Evolutionary conservation across 257 asterid species (phyloP).

Genomic region (Orobanche coerulescens): DNA sequence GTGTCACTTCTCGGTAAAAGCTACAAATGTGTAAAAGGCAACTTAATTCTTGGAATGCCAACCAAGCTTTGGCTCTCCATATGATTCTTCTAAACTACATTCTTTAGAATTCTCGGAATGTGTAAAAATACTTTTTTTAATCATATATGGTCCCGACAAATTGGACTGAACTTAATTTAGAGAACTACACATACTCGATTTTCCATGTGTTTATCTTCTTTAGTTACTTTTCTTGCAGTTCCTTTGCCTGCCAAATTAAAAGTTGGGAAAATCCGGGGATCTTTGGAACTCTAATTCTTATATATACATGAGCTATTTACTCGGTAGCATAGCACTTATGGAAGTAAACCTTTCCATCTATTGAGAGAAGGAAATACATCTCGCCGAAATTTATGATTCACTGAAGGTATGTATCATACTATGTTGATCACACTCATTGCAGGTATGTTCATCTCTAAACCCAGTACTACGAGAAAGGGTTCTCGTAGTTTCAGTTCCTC

Average conservation of each 20-base stretch:
- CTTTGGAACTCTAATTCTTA: slow-evolving; percentile 58
- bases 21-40: not conserved
- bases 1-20: slow-evolving; percentile 63
- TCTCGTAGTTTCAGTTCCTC: too few relatives aligned
- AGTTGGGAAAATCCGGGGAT: slow-evolving; percentile 90
- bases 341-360: slow-evolving; percentile 19
- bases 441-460: too few relatives aligned
- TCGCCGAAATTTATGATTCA: too few relatives aligned
- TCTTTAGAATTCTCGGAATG: too few relatives aligned
- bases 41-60: slow-evolving; percentile 6
- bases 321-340: not conserved
- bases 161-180: not conserved
- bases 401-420: too few relatives aligned
- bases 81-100: slow-evolving; percentile 1
- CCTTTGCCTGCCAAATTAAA: slow-evolving; percentile 84
- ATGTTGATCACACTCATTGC: too few relatives aligned
- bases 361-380: too few relatives aligned
- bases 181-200: slow-evolving; percentile 3
- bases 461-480: too few relatives aligned
- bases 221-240: slow-evolving; percentile 41
- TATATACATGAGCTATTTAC: slow-evolving; percentile 10
- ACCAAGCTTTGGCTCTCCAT: too few relatives aligned
- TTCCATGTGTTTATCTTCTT: slow-evolving; percentile 3
- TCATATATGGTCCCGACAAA: not conserved
- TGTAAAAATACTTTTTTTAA: too few relatives aligned